Evolutionary conservation across 768 basidiomycete genomes (phyloP).

Genomic region (Boletus rufocinnamomeus): DNA sequence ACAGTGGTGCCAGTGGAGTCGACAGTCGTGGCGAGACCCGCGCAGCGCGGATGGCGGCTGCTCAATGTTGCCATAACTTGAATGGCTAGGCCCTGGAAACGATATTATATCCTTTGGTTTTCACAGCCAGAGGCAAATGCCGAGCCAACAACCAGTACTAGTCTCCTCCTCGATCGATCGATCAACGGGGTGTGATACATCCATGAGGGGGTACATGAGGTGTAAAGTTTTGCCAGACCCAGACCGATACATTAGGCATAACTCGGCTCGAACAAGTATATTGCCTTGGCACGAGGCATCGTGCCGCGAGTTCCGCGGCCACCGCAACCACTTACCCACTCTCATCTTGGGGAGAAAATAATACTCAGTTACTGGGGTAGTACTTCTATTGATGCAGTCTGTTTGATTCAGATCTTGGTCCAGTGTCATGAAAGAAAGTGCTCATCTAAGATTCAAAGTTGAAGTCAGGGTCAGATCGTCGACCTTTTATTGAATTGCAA

Average conservation of each 20-base stretch:
- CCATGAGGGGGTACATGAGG: constrained; percentile 11
- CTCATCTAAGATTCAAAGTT: neutral
- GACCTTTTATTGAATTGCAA: neutral
- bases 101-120: neutral
- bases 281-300: constrained; percentile 14
- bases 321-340: neutral
- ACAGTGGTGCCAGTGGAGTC: no score
- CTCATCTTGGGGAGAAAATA: neutral
- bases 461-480: constrained; percentile 12
- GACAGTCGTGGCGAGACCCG: neutral
- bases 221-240: constrained; percentile 6
- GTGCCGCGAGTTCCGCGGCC: neutral
- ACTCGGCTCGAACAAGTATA: constrained; percentile 14
- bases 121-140: neutral
- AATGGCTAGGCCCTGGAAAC: neutral
- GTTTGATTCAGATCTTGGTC: constrained; percentile 1
- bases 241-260: neutral
- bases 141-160: neutral
- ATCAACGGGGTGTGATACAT: neutral
- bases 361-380: neutral
- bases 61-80: neutral
- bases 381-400: neutral
- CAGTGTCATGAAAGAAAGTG: neutral
- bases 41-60: neutral
- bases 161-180: constrained; percentile 4